Conservation (phyloP, 192 early-diverging fungal genomes). For the Phycomyces blakesleeanus region DNA sequence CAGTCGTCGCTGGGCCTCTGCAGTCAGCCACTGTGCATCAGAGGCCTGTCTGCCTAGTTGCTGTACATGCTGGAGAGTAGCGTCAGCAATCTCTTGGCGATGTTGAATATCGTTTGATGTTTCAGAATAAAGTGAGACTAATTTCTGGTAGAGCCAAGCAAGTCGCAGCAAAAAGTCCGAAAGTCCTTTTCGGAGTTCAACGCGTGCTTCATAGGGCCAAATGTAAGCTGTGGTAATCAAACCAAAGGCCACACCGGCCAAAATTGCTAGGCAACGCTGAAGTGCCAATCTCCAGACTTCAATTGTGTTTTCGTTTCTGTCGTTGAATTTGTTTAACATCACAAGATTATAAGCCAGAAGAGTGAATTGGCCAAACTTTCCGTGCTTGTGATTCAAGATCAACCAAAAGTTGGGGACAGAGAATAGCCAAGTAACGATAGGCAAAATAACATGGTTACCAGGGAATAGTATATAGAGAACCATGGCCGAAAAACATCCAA, state of each 20-base stretch:
- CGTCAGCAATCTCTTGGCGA: background rate
- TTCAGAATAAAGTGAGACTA: slow-evolving; percentile 55
- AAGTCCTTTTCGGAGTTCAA: slow-evolving; percentile 71
- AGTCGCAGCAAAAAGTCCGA: slow-evolving; percentile 69
- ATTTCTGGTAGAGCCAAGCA: slow-evolving; percentile 66
- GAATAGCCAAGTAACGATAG: slow-evolving; percentile 56
- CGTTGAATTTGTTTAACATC: slow-evolving; percentile 72
- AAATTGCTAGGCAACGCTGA: slow-evolving; percentile 61
- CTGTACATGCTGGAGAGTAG: background rate
- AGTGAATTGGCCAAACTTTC: slow-evolving; percentile 73
- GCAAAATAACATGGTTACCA: slow-evolving; percentile 37
- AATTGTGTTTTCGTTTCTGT: slow-evolving; percentile 53
- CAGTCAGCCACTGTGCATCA: slow-evolving; percentile 20
- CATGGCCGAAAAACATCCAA: slow-evolving; percentile 63
- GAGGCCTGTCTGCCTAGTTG: slow-evolving; percentile 11
- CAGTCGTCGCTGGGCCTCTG: slow-evolving; percentile 16
- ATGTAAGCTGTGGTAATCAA: slow-evolving; percentile 66
- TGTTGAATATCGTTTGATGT: background rate
- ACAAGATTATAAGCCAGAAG: slow-evolving; percentile 78
- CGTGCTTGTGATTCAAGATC: slow-evolving; percentile 61
- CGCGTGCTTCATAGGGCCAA: slow-evolving; percentile 86
- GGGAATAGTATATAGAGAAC: slow-evolving; percentile 53
- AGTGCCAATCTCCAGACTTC: slow-evolving; percentile 54
- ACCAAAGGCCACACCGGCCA: slow-evolving; percentile 69
- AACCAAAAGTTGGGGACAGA: slow-evolving; percentile 65